A percentile compares a stretch with the other conserved stretches of the same genome.
Conservation (phyloP, 306 rosid species). For the Macrotyloma uniflorum region DNA sequence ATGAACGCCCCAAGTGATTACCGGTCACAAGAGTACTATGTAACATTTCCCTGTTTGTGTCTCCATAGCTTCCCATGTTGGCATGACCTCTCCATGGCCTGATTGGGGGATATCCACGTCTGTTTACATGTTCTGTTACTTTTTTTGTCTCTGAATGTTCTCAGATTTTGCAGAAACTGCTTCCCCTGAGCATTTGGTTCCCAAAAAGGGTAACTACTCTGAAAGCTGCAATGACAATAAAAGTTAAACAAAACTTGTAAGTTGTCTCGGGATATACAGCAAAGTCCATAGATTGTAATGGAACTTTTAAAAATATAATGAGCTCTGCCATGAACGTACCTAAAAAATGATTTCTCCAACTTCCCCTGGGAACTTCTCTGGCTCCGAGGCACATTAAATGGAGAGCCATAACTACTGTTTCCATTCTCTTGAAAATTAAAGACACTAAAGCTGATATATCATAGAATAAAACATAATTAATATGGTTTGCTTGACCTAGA, state of each 20-base stretch:
- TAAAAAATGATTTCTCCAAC: slow-evolving; percentile 95
- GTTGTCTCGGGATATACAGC: background rate
- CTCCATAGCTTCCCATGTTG: slow-evolving; percentile 46
- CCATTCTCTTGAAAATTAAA: slow-evolving; percentile 89
- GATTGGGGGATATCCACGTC: slow-evolving; percentile 50
- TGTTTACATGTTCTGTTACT: slow-evolving; percentile 48
- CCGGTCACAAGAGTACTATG: slow-evolving; percentile 43
- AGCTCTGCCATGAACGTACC: slow-evolving; percentile 53
- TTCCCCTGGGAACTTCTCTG: slow-evolving; percentile 96
- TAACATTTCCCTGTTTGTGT: slow-evolving; percentile 56
- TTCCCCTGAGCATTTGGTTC: slow-evolving; percentile 73
- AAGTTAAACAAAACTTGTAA: slow-evolving; percentile 14
- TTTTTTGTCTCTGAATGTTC: slow-evolving; percentile 67
- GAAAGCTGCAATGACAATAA: slow-evolving; percentile 68
- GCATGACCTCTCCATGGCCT: slow-evolving; percentile 56
- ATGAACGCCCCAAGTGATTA: slow-evolving; percentile 58
- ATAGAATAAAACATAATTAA: slow-evolving; percentile 2
- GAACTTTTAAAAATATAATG: background rate
- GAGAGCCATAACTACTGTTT: slow-evolving; percentile 77
- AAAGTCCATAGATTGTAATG: background rate
- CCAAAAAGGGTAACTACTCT: slow-evolving; percentile 83
- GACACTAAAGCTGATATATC: slow-evolving; percentile 61
- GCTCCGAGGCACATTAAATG: slow-evolving; percentile 53
- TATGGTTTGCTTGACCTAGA: background rate
- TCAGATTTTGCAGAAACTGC: slow-evolving; percentile 62